Conservation (phyloP, 2,329 filamentous ascomycete species). For the Neodidymelliopsis sp. region DNA sequence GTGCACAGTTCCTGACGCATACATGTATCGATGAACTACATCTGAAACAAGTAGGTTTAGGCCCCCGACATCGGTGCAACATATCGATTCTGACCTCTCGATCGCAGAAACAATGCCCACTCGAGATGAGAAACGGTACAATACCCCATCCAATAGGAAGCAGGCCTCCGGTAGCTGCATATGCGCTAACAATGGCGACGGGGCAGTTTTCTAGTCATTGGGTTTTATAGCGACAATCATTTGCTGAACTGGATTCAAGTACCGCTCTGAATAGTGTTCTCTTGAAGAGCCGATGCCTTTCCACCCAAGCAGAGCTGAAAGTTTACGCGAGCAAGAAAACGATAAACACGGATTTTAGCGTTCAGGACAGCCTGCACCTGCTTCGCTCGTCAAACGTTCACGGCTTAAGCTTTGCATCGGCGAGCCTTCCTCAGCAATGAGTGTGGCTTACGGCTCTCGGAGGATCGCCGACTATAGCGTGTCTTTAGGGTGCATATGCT, state of each 20-base stretch:
- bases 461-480: slow-evolving; percentile 3
- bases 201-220: background rate
- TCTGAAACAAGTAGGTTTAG: background rate
- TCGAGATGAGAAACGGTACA: background rate
- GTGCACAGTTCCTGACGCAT: background rate
- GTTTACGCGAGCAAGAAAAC: background rate
- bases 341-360: background rate
- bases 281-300: background rate
- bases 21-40: background rate
- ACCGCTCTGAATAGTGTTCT: background rate
- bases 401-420: slow-evolving; percentile 7
- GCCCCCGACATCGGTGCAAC: background rate
- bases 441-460: slow-evolving; percentile 4
- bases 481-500: background rate
- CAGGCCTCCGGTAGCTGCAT: background rate
- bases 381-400: slow-evolving; percentile 4
- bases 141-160: slow-evolving; percentile 3
- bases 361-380: background rate
- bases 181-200: background rate
- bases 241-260: background rate
- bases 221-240: background rate
- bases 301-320: background rate
- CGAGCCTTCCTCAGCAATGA: background rate
- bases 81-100: background rate
- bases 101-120: background rate